Percentiles rank a stretch among this genome's conserved stretches.
Evolutionary conservation across 2,329 filamentous ascomycete species (phyloP).

Genomic region (Ceratocystis colombiana): DNA sequence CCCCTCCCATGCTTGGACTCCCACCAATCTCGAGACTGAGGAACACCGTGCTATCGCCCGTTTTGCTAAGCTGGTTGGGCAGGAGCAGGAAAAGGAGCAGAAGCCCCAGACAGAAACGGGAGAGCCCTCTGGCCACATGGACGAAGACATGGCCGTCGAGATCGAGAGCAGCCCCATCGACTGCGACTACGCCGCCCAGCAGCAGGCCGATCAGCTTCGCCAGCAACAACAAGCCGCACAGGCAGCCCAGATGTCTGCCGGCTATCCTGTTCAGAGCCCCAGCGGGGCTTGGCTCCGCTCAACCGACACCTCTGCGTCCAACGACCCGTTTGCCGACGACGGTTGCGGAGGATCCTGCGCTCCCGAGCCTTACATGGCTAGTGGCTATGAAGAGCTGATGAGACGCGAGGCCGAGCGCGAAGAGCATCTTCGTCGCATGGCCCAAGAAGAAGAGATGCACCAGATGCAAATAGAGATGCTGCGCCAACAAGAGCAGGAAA

Average conservation of each 20-base stretch:
- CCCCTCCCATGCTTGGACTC: slow-evolving; percentile 43
- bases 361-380: slow-evolving; percentile 74
- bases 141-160: slow-evolving; percentile 24
- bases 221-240: not conserved
- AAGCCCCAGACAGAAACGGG: slow-evolving; percentile 28
- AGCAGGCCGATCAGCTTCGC: slow-evolving; percentile 12
- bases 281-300: slow-evolving; percentile 21
- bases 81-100: slow-evolving; percentile 31
- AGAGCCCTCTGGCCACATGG: slow-evolving; percentile 11
- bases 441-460: slow-evolving; percentile 18
- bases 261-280: slow-evolving; percentile 17
- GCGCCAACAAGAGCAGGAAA: slow-evolving; percentile 29
- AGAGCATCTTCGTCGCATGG: slow-evolving; percentile 16
- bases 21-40: slow-evolving; percentile 47
- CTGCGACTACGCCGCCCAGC: slow-evolving; percentile 11
- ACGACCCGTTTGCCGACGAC: slow-evolving; percentile 32
- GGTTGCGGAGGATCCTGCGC: slow-evolving; percentile 32
- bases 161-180: slow-evolving; percentile 9
- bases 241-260: slow-evolving; percentile 14
- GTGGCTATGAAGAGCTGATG: slow-evolving; percentile 65
- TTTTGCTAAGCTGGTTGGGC: slow-evolving; percentile 40
- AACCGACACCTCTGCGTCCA: not conserved
- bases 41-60: slow-evolving; percentile 50
- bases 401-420: slow-evolving; percentile 48
- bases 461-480: slow-evolving; percentile 8